phyloP scores from a whole-genome alignment of 176 grass and related monocot genomes.

The Paspalum vaginatum region DNA sequence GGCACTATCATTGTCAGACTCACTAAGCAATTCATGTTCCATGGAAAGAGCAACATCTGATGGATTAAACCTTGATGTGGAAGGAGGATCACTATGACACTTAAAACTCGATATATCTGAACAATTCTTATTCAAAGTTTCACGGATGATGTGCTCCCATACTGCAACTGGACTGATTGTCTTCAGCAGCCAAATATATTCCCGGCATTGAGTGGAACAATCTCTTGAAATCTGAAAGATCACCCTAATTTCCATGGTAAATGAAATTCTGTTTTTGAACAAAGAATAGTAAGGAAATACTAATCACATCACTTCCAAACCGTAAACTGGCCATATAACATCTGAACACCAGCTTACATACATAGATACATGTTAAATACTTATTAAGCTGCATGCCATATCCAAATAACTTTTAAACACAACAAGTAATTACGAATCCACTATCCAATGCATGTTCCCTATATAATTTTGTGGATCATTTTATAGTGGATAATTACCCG shows the following conservation, averaged over 20 bases:
- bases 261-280: constrained; percentile 9
- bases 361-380: constrained; percentile 9
- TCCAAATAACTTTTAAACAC: not conserved
- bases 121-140: constrained; percentile 67
- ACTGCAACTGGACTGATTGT: constrained; percentile 58
- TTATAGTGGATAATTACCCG: constrained; percentile 51
- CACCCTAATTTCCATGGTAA: constrained; percentile 34
- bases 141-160: constrained; percentile 82
- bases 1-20: constrained; percentile 59
- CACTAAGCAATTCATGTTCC: constrained; percentile 54
- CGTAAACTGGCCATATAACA: constrained; percentile 6
- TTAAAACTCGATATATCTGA: constrained; percentile 54
- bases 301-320: not conserved
- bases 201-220: constrained; percentile 81
- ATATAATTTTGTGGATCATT: not conserved
- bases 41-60: constrained; percentile 49
- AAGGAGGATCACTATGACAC: constrained; percentile 64
- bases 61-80: constrained; percentile 63
- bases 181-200: constrained; percentile 82
- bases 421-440: not conserved
- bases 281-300: not conserved
- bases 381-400: constrained; percentile 10
- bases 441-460: not conserved
- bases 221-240: constrained; percentile 84
- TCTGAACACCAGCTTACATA: not conserved